phyloP scores from a whole-genome alignment of 2,329 filamentous ascomycete species.

The Arthrobotrys megalospora region DNA sequence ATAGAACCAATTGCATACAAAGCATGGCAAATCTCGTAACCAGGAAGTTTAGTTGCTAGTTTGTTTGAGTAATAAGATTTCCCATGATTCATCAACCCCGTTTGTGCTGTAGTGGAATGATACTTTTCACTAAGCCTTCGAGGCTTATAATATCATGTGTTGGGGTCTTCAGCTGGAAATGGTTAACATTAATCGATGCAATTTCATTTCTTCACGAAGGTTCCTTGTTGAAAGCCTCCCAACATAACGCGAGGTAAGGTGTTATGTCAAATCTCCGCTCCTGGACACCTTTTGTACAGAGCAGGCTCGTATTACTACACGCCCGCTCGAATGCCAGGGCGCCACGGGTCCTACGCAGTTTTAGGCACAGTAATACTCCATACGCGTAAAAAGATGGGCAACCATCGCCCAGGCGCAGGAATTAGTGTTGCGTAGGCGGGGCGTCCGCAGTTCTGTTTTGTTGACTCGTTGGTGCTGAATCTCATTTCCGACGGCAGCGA shows the following conservation, averaged over 20 bases:
- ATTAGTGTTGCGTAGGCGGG: slow-evolving; percentile 20
- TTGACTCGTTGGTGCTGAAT: slow-evolving; percentile 1
- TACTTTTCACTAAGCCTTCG: slow-evolving; percentile 22
- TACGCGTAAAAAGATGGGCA: slow-evolving; percentile 24
- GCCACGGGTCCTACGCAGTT: slow-evolving; percentile 18
- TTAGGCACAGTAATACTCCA: slow-evolving; percentile 23
- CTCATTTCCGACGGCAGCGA: slow-evolving; percentile 22
- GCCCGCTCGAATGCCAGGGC: slow-evolving; percentile 1
- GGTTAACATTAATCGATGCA: slow-evolving; percentile 4
- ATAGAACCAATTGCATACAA: slow-evolving; percentile 1
- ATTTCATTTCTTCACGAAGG: slow-evolving; percentile 9
- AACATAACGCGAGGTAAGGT: slow-evolving; percentile 16
- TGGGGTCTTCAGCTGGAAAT: slow-evolving; percentile 23
- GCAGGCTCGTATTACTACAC: slow-evolving; percentile 14
- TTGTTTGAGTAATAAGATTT: background rate
- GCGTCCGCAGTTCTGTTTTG: slow-evolving; percentile 20
- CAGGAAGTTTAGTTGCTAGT: background rate
- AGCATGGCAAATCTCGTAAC: no score
- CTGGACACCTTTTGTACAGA: background rate
- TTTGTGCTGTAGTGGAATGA: slow-evolving; percentile 30
- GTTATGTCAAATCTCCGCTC: slow-evolving; percentile 21
- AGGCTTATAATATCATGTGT: slow-evolving; percentile 26
- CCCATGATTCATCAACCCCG: slow-evolving; percentile 15
- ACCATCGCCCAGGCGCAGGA: slow-evolving; percentile 19
- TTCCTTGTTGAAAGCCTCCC: slow-evolving; percentile 1